These are phyloP conservation scores for Penicillium alfredii DNA, from an alignment of 495 filamentous ascomycete species.

Conservation along the genomic window DNA sequence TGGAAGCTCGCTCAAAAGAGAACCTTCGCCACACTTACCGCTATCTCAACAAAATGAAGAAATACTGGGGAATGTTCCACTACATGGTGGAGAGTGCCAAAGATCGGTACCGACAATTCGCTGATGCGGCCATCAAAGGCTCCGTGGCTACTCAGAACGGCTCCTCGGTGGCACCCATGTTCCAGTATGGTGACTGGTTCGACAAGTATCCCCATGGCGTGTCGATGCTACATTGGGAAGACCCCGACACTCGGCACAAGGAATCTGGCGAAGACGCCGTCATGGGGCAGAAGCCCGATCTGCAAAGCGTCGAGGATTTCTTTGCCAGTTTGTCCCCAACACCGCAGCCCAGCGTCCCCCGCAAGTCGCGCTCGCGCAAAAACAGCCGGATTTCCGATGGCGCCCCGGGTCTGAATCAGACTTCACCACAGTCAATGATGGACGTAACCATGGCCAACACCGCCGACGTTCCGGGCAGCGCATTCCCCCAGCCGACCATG, in stretches of 20 bases:
- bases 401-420: conserved; percentile 20
- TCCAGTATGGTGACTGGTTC: conserved; percentile 99
- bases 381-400: conserved; percentile 30
- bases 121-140: conserved; percentile 60
- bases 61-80: conserved; percentile 96
- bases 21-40: conserved; percentile 85
- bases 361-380: conserved; percentile 33
- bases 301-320: conserved; percentile 93
- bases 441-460: conserved; percentile 34
- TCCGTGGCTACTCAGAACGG: conserved; percentile 48
- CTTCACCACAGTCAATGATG: conserved; percentile 28
- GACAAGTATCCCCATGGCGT: conserved; percentile 91
- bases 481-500: conserved; percentile 41
- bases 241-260: conserved; percentile 61
- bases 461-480: conserved; percentile 31
- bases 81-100: conserved; percentile 92
- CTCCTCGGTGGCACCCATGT: conserved; percentile 52
- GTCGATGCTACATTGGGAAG: conserved; percentile 74
- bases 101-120: conserved; percentile 79
- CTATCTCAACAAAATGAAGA: conserved; percentile 90
- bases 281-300: conserved; percentile 75
- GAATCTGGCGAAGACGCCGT: conserved; percentile 75
- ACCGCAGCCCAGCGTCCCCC: conserved; percentile 42
- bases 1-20: conserved; percentile 73
- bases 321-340: conserved; percentile 76